Conservation (phyloP, 2,329 filamentous ascomycete genomes). For the Chaetomiaceae sp. region DNA sequence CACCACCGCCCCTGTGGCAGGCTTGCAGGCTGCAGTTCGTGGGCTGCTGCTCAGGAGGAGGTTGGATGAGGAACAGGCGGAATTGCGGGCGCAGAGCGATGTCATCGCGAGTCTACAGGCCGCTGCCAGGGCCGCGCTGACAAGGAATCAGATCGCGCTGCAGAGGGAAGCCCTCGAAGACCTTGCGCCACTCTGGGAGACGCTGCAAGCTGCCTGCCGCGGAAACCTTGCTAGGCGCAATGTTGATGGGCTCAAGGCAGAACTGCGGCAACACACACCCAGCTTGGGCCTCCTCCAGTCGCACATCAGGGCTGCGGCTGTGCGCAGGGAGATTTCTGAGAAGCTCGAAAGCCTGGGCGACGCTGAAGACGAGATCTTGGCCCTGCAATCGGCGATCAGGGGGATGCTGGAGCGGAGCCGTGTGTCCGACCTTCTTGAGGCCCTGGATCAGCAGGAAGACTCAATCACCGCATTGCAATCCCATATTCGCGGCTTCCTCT, state of each 20-base stretch:
- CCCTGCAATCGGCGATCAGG: constrained; percentile 56
- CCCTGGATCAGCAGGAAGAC: constrained; percentile 54
- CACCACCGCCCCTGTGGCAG: constrained; percentile 48
- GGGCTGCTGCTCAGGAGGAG: constrained; percentile 60
- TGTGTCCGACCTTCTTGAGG: constrained; percentile 45
- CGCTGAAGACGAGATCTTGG: constrained; percentile 43
- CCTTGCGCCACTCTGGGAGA: constrained; percentile 47
- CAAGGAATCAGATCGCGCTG: constrained; percentile 48
- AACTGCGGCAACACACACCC: constrained; percentile 42
- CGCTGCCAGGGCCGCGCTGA: constrained; percentile 58
- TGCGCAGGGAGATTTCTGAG: constrained; percentile 46
- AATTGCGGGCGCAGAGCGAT: constrained; percentile 47
- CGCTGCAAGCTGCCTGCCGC: constrained; percentile 44
- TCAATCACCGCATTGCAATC: constrained; percentile 63
- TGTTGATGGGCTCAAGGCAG: constrained; percentile 42
- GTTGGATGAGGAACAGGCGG: constrained; percentile 49
- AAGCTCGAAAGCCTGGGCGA: constrained; percentile 46
- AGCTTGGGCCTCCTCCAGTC: constrained; percentile 48
- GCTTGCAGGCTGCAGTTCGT: constrained; percentile 63
- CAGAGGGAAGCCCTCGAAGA: constrained; percentile 49
- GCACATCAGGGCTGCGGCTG: constrained; percentile 50
- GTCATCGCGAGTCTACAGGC: constrained; percentile 59
- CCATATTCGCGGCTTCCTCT: constrained; percentile 59
- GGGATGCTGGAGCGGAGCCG: constrained; percentile 56
- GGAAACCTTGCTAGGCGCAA: constrained; percentile 47